A percentile compares a stretch with the other conserved stretches of the same genome.
Evolutionary conservation across 1,139 yeast genomes (phyloP).

Genomic region (Candida sp.): DNA sequence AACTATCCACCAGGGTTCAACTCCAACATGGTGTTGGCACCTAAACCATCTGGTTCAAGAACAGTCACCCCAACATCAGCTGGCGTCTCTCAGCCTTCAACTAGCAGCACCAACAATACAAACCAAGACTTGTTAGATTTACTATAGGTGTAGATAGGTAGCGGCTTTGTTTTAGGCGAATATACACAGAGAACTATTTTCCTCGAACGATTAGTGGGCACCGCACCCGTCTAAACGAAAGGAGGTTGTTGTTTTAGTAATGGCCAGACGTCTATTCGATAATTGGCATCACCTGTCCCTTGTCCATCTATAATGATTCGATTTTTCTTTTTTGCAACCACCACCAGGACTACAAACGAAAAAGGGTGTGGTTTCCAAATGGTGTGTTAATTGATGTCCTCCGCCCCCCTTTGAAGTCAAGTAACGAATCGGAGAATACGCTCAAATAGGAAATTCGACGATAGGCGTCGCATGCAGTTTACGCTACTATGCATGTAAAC

Average conservation of each 20-base stretch:
- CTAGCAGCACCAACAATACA: not conserved
- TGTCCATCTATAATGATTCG: not conserved
- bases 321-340: not conserved
- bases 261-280: not conserved
- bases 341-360: too few species aligned
- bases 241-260: not conserved
- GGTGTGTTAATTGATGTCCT: too few species aligned
- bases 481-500: not conserved
- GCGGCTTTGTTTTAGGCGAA: too few species aligned
- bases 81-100: not conserved
- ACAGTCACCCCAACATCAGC: slow-evolving; percentile 1
- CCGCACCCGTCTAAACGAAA: too few species aligned
- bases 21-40: slow-evolving; percentile 23
- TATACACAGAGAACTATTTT: not conserved
- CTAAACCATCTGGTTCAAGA: slow-evolving; percentile 11
- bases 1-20: slow-evolving; percentile 36
- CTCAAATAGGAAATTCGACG: not conserved
- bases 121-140: slow-evolving; percentile 15
- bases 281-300: not conserved
- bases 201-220: not conserved
- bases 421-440: not conserved
- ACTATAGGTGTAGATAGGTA: slow-evolving; percentile 2
- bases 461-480: not conserved
- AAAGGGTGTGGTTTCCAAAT: too few species aligned
- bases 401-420: too few species aligned